Percentiles rank a stretch among this genome's conserved stretches.
These are phyloP conservation scores for Trichothecium sympodiale DNA, from an alignment of 2,329 filamentous ascomycete genomes.

Conservation along the genomic window DNA sequence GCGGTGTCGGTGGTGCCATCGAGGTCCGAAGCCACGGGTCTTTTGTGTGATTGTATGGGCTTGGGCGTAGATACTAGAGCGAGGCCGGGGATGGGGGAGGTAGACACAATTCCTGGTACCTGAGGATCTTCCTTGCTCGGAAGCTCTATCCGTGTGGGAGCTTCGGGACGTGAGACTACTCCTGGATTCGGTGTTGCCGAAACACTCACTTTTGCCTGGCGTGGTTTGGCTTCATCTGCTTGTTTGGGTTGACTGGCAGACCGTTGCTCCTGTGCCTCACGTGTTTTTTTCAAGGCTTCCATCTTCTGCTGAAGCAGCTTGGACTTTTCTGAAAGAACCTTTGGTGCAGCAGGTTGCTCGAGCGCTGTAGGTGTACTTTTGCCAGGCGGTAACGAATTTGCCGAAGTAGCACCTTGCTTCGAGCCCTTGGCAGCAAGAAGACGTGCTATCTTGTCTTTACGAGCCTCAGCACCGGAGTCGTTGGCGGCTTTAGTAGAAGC, in stretches of 20 bases:
- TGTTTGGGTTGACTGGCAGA: constrained; percentile 3
- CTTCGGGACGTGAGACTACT: constrained; percentile 1
- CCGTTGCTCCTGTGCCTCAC: constrained; percentile 26
- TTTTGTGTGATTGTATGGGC: constrained; percentile 20
- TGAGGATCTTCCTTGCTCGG: too few relatives aligned
- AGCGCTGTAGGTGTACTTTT: constrained; percentile 22
- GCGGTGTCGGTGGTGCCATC: constrained; percentile 38
- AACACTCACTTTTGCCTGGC: constrained; percentile 2
- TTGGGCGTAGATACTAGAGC: constrained; percentile 20
- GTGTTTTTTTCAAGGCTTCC: constrained; percentile 56
- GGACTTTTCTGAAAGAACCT: constrained; percentile 54
- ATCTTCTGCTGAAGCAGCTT: constrained; percentile 66
- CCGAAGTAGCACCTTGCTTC: constrained; percentile 25
- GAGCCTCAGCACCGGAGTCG: constrained; percentile 36
- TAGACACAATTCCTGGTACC: background rate
- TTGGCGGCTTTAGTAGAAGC: background rate
- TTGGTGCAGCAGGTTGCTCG: constrained; percentile 14
- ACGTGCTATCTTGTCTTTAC: constrained; percentile 67
- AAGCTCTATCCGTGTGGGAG: background rate
- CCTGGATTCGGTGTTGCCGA: background rate
- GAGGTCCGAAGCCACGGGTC: constrained; percentile 56
- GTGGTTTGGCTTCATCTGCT: constrained; percentile 3
- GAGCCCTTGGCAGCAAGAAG: constrained; percentile 63
- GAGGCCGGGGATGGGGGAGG: constrained; percentile 23
- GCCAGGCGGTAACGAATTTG: constrained; percentile 5